Base-by-base conservation (phyloP, 306 rosid species). In the Acacia confusa region DNA sequence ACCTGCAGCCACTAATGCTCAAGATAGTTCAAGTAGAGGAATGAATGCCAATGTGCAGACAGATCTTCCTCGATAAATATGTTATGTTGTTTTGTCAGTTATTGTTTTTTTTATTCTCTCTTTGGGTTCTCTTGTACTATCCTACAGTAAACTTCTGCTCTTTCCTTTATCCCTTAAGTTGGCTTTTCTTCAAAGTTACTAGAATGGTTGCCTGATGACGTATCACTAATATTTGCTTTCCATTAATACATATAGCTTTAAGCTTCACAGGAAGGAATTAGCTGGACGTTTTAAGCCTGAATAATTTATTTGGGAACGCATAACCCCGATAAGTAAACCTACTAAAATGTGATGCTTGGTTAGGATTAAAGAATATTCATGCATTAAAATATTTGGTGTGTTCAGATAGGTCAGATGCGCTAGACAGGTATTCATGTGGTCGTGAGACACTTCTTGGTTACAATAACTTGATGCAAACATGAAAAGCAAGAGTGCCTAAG, bases 11-110 rank as follows among this genome's bases (percentile, higher is more conserved):
- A 15, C 82, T 13, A 79, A 65, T 74, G 72, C 32, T 80, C 86
- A 67, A 61, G 83, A 61, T 84, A 72, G 79, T 70, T 79, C 85
- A 27, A 79, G 79, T 81, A 76, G 80, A 2, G 66, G 55, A 52
- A 82, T 79, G 58, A 73, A 78, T 60, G 75, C 78, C 55, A 55
- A 72, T 67, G 52, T 47, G 1, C 60, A 76, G 27, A 68, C 34
- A 12, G 78, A 78, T 78, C 36, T 9, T 55, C 1, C 24, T 36
- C 60, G 53, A 72, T 81, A 73, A 79, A 80, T 10, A 28, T 41
- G 63, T 38, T 70, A 17, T 19, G 50, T 38, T 30, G 44, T 61
- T 14, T 17, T 13, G 19, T 38, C 15, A 48, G n/a, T 68, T 20
- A 68, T 36, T 36, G 40, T 28, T 40, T 52, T 74, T 74, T 1